Percentiles rank a stretch among this genome's conserved stretches.
These are phyloP conservation scores for Hericium coralloides DNA, from an alignment of 768 basidiomycete species.

Conservation along the genomic window DNA sequence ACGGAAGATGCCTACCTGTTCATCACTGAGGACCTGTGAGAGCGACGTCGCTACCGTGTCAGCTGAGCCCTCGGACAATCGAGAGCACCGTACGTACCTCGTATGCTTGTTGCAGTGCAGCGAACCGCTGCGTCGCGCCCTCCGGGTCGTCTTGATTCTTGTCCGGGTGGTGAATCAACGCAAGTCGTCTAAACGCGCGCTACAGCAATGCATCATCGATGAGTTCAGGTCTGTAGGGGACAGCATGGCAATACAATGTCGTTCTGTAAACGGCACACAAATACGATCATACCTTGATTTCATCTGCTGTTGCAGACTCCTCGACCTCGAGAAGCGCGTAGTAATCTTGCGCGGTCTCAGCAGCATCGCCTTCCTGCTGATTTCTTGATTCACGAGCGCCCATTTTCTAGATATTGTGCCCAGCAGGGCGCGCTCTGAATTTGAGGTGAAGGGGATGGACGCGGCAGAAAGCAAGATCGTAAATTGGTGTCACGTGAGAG, in stretches of 20 bases:
- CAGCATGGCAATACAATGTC: neutral
- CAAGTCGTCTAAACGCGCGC: conserved; percentile 79
- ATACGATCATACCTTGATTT: conserved; percentile 63
- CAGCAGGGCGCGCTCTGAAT: neutral
- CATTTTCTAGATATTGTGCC: conserved; percentile 31
- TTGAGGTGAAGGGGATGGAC: neutral
- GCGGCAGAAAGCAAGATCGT: neutral
- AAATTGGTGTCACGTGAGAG: neutral
- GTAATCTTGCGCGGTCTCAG: conserved; percentile 45
- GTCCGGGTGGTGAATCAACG: conserved; percentile 80
- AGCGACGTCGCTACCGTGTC: neutral
- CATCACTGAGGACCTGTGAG: conserved; percentile 79
- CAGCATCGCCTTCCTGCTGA: conserved; percentile 18
- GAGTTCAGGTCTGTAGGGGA: conserved; percentile 3
- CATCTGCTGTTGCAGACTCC: conserved; percentile 76
- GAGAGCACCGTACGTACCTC: conserved; percentile 48
- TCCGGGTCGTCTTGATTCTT: conserved; percentile 82
- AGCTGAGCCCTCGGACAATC: neutral
- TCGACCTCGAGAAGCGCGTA: conserved; percentile 76
- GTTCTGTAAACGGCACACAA: neutral
- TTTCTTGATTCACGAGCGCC: conserved; percentile 60
- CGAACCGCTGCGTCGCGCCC: conserved; percentile 81
- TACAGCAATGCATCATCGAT: conserved; percentile 20
- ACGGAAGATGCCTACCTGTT: conserved; percentile 55
- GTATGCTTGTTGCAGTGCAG: conserved; percentile 88